Evolutionary conservation across 1,284 basidiomycete genomes (phyloP).

Genomic region (Xerocomus minutiporus): DNA sequence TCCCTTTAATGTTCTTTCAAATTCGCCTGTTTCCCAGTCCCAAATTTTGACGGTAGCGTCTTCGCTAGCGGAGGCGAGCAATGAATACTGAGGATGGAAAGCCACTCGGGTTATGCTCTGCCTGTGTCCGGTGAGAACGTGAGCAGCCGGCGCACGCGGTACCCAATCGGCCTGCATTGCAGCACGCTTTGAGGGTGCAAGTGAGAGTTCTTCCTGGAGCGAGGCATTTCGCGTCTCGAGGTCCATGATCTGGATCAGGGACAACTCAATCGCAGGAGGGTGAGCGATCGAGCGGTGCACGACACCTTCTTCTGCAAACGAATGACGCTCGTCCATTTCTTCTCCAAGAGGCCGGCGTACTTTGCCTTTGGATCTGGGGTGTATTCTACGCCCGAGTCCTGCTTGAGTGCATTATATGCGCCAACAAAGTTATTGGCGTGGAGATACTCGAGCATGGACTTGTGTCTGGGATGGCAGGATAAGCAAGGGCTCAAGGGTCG

Average conservation of each 20-base stretch:
- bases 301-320: conserved; percentile 86
- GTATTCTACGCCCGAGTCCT: conserved; percentile 61
- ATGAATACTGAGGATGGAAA: conserved; percentile 84
- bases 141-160: conserved; percentile 74
- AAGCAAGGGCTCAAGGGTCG: conserved; percentile 9
- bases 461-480: conserved; percentile 52
- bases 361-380: conserved; percentile 78
- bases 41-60: conserved; percentile 88
- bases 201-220: conserved; percentile 71
- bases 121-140: conserved; percentile 79
- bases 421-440: conserved; percentile 59
- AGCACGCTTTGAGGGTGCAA: conserved; percentile 55
- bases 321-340: conserved; percentile 95
- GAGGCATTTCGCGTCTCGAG: conserved; percentile 77
- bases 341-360: conserved; percentile 81
- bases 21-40: conserved; percentile 95
- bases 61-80: conserved; percentile 81
- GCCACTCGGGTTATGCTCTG: conserved; percentile 73
- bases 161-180: conserved; percentile 71
- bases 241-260: conserved; percentile 71
- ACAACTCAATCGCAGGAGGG: conserved; percentile 13
- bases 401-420: conserved; percentile 61
- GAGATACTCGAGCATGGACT: conserved; percentile 83
- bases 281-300: conserved; percentile 8
- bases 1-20: conserved; percentile 87